A percentile compares a stretch with the other conserved stretches of the same genome.
Evolutionary conservation across 306 rosid species (phyloP).

Genomic region (Herpetospermum pedunculosum): DNA sequence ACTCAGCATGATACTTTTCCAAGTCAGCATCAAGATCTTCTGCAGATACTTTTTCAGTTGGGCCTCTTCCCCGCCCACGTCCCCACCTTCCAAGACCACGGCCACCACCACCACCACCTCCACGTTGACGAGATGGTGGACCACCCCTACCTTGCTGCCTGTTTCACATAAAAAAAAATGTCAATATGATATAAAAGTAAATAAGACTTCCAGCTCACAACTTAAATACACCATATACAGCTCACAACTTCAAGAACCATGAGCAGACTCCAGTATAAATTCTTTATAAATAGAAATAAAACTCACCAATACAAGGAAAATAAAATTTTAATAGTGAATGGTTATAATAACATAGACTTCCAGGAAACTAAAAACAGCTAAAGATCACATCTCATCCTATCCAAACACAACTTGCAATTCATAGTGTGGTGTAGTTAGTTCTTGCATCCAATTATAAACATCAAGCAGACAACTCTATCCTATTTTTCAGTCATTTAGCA

Average conservation of each 20-base stretch:
- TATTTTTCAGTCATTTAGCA: not conserved
- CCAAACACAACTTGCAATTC: not conserved
- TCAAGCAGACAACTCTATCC: not conserved
- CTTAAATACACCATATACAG: not conserved
- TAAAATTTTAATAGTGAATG: not conserved
- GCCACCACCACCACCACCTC: constrained; percentile 47
- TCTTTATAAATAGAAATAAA: not conserved
- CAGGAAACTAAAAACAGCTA: not conserved
- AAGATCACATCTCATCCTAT: not conserved
- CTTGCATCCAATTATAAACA: not conserved
- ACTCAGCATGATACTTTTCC: constrained; percentile 83
- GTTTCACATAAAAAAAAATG: constrained; percentile 14
- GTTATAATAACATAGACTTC: not conserved
- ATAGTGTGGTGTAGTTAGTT: not conserved
- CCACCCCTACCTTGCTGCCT: constrained; percentile 65
- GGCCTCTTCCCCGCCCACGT: constrained; percentile 23
- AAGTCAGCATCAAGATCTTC: constrained; percentile 92
- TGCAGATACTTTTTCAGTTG: constrained; percentile 69
- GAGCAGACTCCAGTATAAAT: not conserved
- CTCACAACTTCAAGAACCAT: not conserved
- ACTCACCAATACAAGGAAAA: not conserved
- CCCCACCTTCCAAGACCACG: constrained; percentile 34
- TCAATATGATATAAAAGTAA: not conserved
- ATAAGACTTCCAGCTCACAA: no score
- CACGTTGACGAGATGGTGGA: constrained; percentile 35